Conservation (phyloP, 2,329 filamentous ascomycete genomes). For the Thelonectria olida region DNA sequence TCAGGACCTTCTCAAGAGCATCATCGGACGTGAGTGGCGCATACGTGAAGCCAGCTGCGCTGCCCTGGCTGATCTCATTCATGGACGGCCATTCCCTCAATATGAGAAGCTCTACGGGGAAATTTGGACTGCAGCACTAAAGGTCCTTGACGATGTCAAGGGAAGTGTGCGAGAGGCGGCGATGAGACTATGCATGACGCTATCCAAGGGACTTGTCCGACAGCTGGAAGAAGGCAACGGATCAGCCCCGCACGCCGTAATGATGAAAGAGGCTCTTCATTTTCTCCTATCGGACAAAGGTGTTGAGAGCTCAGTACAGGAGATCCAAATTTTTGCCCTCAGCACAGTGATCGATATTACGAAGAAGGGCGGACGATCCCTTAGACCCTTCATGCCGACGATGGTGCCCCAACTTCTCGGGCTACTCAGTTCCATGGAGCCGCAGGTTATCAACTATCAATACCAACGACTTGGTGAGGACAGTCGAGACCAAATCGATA, state of each 20-base stretch:
- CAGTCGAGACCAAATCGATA: slow-evolving; percentile 90
- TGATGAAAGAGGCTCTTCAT: slow-evolving; percentile 87
- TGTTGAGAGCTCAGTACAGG: slow-evolving; percentile 86
- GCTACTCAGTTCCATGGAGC: slow-evolving; percentile 87
- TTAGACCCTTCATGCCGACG: slow-evolving; percentile 82
- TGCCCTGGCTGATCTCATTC: slow-evolving; percentile 87
- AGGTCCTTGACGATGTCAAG: slow-evolving; percentile 96
- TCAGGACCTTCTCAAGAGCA: slow-evolving; percentile 83
- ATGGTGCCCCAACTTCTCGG: slow-evolving; percentile 84
- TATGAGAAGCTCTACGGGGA: slow-evolving; percentile 87
- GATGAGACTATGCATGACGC: slow-evolving; percentile 79
- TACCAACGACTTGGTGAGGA: slow-evolving; percentile 90
- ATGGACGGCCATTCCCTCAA: slow-evolving; percentile 77
- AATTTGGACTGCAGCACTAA: slow-evolving; percentile 87
- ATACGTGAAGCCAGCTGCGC: slow-evolving; percentile 91
- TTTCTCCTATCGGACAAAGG: slow-evolving; percentile 91
- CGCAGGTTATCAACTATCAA: slow-evolving; percentile 88
- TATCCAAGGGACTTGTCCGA: slow-evolving; percentile 87
- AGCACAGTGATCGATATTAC: slow-evolving; percentile 86
- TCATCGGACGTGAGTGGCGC: slow-evolving; percentile 92
- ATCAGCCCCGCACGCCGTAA: slow-evolving; percentile 75
- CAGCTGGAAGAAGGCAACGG: slow-evolving; percentile 81
- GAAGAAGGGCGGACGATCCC: slow-evolving; percentile 83
- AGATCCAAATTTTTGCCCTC: slow-evolving; percentile 86
- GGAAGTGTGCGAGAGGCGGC: slow-evolving; percentile 85